Evolutionary conservation across 2,329 filamentous ascomycete species (phyloP).

Genomic region (Neofusicoccum parvum): DNA sequence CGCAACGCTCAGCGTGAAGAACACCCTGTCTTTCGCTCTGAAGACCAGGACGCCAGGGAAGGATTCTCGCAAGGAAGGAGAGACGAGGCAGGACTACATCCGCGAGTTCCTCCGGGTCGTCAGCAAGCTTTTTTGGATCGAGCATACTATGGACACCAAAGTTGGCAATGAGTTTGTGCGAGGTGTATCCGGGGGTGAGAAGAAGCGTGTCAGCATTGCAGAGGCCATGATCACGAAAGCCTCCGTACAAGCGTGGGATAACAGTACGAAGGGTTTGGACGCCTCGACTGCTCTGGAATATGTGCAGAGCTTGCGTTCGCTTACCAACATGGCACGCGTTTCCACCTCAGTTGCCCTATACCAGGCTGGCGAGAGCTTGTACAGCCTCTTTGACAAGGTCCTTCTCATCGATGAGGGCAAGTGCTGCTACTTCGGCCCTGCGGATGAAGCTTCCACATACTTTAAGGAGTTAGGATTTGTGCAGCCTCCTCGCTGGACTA

Average conservation of each 20-base stretch:
- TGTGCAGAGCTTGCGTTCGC: conserved; percentile 65
- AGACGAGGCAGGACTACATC: conserved; percentile 62
- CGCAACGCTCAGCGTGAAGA: conserved; percentile 73
- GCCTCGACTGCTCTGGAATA: conserved; percentile 74
- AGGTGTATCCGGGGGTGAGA: conserved; percentile 56
- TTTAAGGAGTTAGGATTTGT: conserved; percentile 69
- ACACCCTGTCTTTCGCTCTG: conserved; percentile 74
- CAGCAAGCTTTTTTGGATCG: conserved; percentile 72
- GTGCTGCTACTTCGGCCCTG: conserved; percentile 63
- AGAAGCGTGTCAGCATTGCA: conserved; percentile 52
- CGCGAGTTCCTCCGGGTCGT: conserved; percentile 67
- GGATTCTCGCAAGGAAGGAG: conserved; percentile 60
- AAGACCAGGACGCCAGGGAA: conserved; percentile 68
- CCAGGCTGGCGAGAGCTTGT: conserved; percentile 57
- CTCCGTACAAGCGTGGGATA: conserved; percentile 50
- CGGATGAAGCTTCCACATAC: conserved; percentile 63
- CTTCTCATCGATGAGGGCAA: conserved; percentile 44
- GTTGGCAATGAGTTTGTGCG: conserved; percentile 75
- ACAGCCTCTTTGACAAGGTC: conserved; percentile 43
- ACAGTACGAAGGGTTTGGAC: conserved; percentile 73
- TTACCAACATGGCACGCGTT: conserved; percentile 64
- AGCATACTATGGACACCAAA: conserved; percentile 71
- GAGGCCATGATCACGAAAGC: conserved; percentile 52
- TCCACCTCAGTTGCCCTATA: conserved; percentile 71
- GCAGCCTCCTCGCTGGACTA: conserved; percentile 67